Base-by-base conservation (phyloP, 78 protist genomes). In the Dictyostelium capitatum region DNA sequence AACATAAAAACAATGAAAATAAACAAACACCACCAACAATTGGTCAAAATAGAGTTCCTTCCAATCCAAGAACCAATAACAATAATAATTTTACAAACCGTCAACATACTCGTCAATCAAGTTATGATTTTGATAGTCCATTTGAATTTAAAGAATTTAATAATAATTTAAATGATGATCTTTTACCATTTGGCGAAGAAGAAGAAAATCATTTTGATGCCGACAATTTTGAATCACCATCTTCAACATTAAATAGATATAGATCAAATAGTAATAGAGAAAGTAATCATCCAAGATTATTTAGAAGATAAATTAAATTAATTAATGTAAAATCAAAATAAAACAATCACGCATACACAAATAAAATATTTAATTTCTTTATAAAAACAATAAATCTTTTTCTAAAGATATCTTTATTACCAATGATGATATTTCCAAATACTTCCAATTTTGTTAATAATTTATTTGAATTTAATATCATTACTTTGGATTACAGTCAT, bases 91-190 rank as follows among this genome's bases (percentile, higher is more conserved):
- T 19, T 17, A 12, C 14, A 54, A 17, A 54, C 3, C 62, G 19
- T 17, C 14, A 17, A 54, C 70, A 62, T 62, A 30, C n/a, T 10
- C 70, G 70, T 62, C 70, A 62, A 62, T 62, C 70, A 62, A 62
- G 70, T 11, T 62, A 62, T 62, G 70, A 62, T 62, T 23, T 25
- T 25, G 70, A 70, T 19, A 70, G 50, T 37, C 78, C 78, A 70
- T 70, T 70, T 41, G 78, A 70, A 70, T 70, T 70, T 70, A 28
- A 37, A 70, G 78, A 70, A 8, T 70, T 70, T 70, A 41, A 19
- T 19, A 70, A 70, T 37, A 37, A 19, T 41, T 15, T 41, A 28
- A 70, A 28, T 41, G 50, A 41, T 37, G 46, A 28, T 4, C 78
- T 41, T 6, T 28, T 17, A 30, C 78, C 46, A 28, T 28, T 41